Evolutionary conservation across 192 early-diverging fungal genomes (phyloP).

Genomic region (Mortierella hygrophila): DNA sequence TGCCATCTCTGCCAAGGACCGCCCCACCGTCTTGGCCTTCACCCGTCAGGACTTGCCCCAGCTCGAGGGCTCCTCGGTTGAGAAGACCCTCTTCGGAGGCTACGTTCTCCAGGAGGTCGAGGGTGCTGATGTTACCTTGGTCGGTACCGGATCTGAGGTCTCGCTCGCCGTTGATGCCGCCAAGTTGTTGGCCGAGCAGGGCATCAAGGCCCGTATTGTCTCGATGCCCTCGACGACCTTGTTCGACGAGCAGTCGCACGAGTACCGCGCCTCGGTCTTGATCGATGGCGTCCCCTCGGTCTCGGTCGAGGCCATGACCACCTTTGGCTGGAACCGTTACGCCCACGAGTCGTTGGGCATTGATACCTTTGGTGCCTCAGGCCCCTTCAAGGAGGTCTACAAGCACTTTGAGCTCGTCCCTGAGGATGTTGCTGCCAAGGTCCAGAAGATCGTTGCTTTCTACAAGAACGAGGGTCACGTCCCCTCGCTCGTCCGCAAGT

Average conservation of each 20-base stretch:
- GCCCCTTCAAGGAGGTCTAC: constrained; percentile 86
- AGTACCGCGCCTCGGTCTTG: constrained; percentile 88
- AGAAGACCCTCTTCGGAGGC: constrained; percentile 87
- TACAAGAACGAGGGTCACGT: constrained; percentile 72
- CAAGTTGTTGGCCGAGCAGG: constrained; percentile 73
- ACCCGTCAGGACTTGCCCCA: constrained; percentile 97
- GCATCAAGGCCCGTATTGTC: constrained; percentile 83
- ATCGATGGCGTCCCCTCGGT: constrained; percentile 85
- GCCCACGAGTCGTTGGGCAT: constrained; percentile 91
- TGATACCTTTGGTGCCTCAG: constrained; percentile 91
- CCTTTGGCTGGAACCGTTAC: constrained; percentile 94
- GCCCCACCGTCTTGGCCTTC: constrained; percentile 91
- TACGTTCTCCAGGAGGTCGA: constrained; percentile 83
- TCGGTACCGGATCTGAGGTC: constrained; percentile 96
- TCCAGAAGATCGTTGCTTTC: constrained; percentile 83
- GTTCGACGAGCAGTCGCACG: constrained; percentile 87
- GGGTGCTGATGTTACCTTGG: constrained; percentile 75
- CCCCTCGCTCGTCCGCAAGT: constrained; percentile 58
- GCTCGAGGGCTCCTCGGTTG: constrained; percentile 86
- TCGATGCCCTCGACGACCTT: constrained; percentile 96
- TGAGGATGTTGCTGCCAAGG: constrained; percentile 81
- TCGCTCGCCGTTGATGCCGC: constrained; percentile 92
- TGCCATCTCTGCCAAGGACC: constrained; percentile 78
- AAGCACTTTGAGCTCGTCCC: constrained; percentile 87
- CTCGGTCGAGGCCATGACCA: constrained; percentile 90